Evolutionary conservation across 345 rosid genomes (phyloP).

Genomic region (Hibiscus mutabilis): DNA sequence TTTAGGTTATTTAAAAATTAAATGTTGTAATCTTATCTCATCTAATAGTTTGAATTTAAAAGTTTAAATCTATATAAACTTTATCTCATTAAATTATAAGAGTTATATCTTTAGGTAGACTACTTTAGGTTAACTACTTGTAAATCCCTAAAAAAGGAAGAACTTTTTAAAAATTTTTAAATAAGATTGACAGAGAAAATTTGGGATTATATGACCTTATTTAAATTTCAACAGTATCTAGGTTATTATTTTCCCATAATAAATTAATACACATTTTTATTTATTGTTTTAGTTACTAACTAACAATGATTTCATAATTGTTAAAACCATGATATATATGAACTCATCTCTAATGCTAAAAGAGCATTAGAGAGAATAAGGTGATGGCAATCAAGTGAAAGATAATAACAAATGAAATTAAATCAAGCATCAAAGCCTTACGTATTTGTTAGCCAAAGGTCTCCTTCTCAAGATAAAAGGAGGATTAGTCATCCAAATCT

Average conservation of each 20-base stretch:
- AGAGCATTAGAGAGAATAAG: not conserved
- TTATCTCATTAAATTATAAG: too few relatives aligned
- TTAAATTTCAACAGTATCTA: not conserved
- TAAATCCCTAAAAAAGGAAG: not conserved
- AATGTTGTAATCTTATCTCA: too few relatives aligned
- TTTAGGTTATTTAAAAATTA: not conserved
- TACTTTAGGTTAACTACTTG: too few relatives aligned
- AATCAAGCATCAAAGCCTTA: constrained; percentile 21
- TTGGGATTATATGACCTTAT: not conserved
- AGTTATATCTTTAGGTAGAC: too few relatives aligned
- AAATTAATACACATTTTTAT: not conserved
- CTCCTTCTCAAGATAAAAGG: too few relatives aligned
- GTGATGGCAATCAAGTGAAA: not conserved
- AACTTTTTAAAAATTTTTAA: not conserved
- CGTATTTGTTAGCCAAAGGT: constrained; percentile 95
- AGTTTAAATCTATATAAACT: not conserved
- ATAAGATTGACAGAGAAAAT: not conserved
- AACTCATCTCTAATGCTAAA: not conserved
- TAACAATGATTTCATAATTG: not conserved
- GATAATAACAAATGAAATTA: not conserved
- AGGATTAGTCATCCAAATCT: too few relatives aligned
- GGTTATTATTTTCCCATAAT: not conserved
- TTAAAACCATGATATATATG: not conserved
- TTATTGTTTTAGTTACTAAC: not conserved
- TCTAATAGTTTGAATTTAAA: too few relatives aligned